These are phyloP conservation scores for Aspergillus tubingensis DNA, from an alignment of 2,329 filamentous ascomycete species.

Conservation along the genomic window DNA sequence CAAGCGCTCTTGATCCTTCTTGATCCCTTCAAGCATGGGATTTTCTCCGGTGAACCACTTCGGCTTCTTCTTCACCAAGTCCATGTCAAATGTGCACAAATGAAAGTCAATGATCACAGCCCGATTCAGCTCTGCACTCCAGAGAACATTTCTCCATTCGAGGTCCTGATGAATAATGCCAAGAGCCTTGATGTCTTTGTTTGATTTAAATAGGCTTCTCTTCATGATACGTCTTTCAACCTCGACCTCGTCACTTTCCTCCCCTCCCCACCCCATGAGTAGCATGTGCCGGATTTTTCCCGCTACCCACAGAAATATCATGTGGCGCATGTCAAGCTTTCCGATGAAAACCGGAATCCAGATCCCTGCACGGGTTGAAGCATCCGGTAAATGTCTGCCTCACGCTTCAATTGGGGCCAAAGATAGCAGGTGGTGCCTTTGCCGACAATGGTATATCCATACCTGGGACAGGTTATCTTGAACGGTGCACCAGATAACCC, in stretches of 20 bases:
- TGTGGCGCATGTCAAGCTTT: constrained; percentile 25
- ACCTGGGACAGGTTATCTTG: constrained; percentile 28
- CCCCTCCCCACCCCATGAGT: background rate
- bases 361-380: constrained; percentile 28
- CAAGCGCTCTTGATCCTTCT: too few species aligned
- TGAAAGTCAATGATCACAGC: background rate
- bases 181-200: background rate
- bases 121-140: background rate
- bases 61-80: too few species aligned
- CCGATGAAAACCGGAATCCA: constrained; percentile 32
- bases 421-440: constrained; percentile 34
- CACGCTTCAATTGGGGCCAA: constrained; percentile 28
- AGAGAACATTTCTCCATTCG: background rate
- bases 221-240: background rate
- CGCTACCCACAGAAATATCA: constrained; percentile 33
- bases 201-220: background rate
- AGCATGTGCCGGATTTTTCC: constrained; percentile 10
- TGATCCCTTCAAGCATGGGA: too few species aligned
- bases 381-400: constrained; percentile 28
- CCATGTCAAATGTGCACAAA: background rate
- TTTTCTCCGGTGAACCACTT: too few species aligned
- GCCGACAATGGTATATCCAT: constrained; percentile 32
- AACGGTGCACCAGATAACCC: constrained; percentile 32
- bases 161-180: background rate
- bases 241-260: background rate